A percentile compares a stretch with the other conserved stretches of the same genome.
Conservation (phyloP, 179 eudicot genomes). For the Silene vulgaris region DNA sequence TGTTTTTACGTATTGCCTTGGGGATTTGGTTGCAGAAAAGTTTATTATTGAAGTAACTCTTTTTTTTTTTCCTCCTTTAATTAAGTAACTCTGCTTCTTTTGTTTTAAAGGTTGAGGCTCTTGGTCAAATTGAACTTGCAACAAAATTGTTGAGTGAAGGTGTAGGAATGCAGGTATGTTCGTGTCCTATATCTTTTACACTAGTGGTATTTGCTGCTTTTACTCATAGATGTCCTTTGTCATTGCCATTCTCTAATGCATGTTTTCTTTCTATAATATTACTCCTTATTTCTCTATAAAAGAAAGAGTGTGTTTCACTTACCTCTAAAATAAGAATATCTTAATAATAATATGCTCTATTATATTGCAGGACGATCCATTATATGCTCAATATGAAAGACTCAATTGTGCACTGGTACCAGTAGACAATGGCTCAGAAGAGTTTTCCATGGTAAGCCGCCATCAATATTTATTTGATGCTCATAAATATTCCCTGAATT, state of each 20-base stretch:
- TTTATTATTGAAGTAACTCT: neutral
- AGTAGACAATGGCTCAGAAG: slow-evolving; percentile 65
- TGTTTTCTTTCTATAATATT: neutral
- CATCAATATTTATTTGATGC: neutral
- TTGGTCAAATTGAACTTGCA: slow-evolving; percentile 91
- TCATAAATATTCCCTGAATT: neutral
- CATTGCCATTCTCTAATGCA: neutral
- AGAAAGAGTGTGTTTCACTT: neutral
- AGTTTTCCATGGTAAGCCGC: slow-evolving; percentile 62
- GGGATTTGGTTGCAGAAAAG: neutral
- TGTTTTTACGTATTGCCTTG: slow-evolving; percentile 10
- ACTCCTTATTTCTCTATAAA: neutral
- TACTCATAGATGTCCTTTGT: neutral
- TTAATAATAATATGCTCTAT: slow-evolving; percentile 3
- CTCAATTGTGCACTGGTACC: slow-evolving; percentile 69
- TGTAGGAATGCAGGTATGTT: slow-evolving; percentile 53
- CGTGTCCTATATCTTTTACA: slow-evolving; percentile 6
- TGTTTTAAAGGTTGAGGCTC: slow-evolving; percentile 79
- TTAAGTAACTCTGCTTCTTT: slow-evolving; percentile 19
- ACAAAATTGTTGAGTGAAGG: slow-evolving; percentile 71
- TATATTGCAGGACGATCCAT: slow-evolving; percentile 70
- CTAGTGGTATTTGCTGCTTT: neutral
- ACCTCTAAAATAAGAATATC: neutral
- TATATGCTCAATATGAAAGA: slow-evolving; percentile 70
- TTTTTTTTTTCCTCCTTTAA: neutral